These are phyloP conservation scores for Amphibolis antarctica DNA, from an alignment of 106 monocot genomes.

Conservation along the genomic window DNA sequence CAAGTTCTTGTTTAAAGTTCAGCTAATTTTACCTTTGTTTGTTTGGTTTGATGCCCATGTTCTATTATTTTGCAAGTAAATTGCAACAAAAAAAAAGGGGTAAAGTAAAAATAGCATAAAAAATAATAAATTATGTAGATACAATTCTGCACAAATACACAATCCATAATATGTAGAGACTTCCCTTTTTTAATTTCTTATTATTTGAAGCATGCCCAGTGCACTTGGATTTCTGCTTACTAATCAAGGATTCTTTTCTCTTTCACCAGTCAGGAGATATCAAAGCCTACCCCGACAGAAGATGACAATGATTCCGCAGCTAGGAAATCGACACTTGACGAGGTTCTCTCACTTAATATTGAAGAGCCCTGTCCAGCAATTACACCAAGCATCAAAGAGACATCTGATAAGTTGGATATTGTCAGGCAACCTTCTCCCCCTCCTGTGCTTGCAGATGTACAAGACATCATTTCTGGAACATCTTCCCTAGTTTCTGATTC, in stretches of 20 bases:
- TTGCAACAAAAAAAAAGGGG: neutral
- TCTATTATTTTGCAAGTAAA: neutral
- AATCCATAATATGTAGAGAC: no score
- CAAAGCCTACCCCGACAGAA: conserved; percentile 21
- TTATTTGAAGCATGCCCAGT: no score
- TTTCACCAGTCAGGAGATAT: conserved; percentile 28
- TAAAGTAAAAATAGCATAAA: neutral
- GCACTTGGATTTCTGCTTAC: neutral
- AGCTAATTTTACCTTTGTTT: no score
- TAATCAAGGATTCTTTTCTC: conserved; percentile 4
- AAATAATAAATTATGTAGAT: neutral
- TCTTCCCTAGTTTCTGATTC: conserved; percentile 28
- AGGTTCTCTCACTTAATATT: conserved; percentile 13
- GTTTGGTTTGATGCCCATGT: neutral
- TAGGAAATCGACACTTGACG: conserved; percentile 44
- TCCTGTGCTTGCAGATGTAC: conserved; percentile 70
- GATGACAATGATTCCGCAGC: conserved; percentile 18
- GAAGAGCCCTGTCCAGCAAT: conserved; percentile 31
- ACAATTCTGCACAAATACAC: no score
- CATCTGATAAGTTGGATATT: conserved; percentile 40
- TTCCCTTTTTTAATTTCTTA: no score
- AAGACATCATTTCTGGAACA: conserved; percentile 30
- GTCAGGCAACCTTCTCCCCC: conserved; percentile 61
- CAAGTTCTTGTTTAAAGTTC: neutral
- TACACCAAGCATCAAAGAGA: conserved; percentile 19